These are phyloP conservation scores for Periglandula ipomoeae DNA, from an alignment of 2,329 filamentous ascomycete species.

Conservation along the genomic window DNA sequence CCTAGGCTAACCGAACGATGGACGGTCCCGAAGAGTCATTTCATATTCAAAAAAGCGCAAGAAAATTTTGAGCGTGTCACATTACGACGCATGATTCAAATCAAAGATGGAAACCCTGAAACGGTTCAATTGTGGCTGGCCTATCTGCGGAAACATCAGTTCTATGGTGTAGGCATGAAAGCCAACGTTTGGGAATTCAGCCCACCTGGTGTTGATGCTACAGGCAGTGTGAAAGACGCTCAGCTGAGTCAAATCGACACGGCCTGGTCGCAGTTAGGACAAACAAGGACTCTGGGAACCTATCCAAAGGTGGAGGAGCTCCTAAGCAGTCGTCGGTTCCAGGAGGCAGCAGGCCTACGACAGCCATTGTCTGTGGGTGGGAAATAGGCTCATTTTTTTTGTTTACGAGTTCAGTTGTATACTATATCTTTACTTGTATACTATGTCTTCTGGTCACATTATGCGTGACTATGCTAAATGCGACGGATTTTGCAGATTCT, in stretches of 20 bases:
- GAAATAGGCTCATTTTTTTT: background rate
- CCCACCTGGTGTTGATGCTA: conserved; percentile 42
- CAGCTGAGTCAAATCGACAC: conserved; percentile 29
- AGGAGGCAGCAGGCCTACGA: conserved; percentile 23
- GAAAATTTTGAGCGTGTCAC: conserved; percentile 97
- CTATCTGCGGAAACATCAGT: conserved; percentile 84
- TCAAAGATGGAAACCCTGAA: conserved; percentile 84
- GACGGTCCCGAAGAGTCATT: conserved; percentile 83
- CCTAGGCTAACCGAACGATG: conserved; percentile 84
- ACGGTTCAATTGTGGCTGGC: conserved; percentile 87
- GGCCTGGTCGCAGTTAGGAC: conserved; percentile 48
- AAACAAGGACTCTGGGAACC: conserved; percentile 39
- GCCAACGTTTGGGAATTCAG: conserved; percentile 92
- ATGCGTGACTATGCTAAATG: background rate
- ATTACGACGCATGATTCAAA: conserved; percentile 75
- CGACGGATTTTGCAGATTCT: too few species aligned
- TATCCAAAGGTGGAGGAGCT: conserved; percentile 49
- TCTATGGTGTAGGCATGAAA: conserved; percentile 98
- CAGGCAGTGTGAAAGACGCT: conserved; percentile 16
- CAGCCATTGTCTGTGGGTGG: conserved; percentile 8
- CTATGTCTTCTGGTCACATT: too few species aligned
- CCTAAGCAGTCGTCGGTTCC: conserved; percentile 42
- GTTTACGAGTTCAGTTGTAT: background rate
- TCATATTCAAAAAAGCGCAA: conserved; percentile 94
- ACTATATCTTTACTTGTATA: too few species aligned